Conservation (phyloP, 2,329 filamentous ascomycete genomes). For the Fusarium equiseti region DNA sequence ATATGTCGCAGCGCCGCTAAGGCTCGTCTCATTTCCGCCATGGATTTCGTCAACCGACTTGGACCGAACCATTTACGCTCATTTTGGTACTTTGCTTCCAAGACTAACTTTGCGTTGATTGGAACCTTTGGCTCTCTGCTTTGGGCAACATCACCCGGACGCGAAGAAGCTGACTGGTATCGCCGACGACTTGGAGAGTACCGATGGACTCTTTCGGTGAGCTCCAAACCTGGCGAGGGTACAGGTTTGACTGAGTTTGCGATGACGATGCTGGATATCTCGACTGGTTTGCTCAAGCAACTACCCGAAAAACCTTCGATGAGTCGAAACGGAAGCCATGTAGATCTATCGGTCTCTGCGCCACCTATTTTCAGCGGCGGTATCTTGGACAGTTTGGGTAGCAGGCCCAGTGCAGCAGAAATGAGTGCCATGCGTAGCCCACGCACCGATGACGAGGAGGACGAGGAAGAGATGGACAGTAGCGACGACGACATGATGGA, state of each 20-base stretch:
- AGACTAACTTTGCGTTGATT: slow-evolving; percentile 93
- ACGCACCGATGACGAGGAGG: slow-evolving; percentile 58
- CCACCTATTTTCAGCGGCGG: slow-evolving; percentile 51
- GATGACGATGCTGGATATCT: slow-evolving; percentile 82
- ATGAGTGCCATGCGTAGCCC: slow-evolving; percentile 66
- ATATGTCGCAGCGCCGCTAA: slow-evolving; percentile 96
- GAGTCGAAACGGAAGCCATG: slow-evolving; percentile 65
- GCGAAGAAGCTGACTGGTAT: slow-evolving; percentile 95
- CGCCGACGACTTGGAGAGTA: slow-evolving; percentile 87
- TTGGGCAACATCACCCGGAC: slow-evolving; percentile 87
- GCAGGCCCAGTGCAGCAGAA: slow-evolving; percentile 59
- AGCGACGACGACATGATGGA: slow-evolving; percentile 68
- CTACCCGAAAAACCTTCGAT: slow-evolving; percentile 78
- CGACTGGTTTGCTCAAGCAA: slow-evolving; percentile 74
- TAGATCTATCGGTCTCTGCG: slow-evolving; percentile 58
- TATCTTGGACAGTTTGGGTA: slow-evolving; percentile 58
- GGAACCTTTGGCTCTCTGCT: slow-evolving; percentile 92
- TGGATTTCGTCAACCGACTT: slow-evolving; percentile 96
- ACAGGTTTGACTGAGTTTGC: slow-evolving; percentile 74
- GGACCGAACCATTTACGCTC: slow-evolving; percentile 87
- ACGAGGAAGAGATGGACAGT: slow-evolving; percentile 58
- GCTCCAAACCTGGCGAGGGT: slow-evolving; percentile 75
- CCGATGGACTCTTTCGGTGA: slow-evolving; percentile 92
- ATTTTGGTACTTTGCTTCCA: slow-evolving; percentile 92
- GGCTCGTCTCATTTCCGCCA: slow-evolving; percentile 91